A percentile compares a stretch with the other conserved stretches of the same genome.
These are phyloP conservation scores for Piper longum DNA, from an alignment of 164 flowering plant genomes.

Conservation along the genomic window DNA sequence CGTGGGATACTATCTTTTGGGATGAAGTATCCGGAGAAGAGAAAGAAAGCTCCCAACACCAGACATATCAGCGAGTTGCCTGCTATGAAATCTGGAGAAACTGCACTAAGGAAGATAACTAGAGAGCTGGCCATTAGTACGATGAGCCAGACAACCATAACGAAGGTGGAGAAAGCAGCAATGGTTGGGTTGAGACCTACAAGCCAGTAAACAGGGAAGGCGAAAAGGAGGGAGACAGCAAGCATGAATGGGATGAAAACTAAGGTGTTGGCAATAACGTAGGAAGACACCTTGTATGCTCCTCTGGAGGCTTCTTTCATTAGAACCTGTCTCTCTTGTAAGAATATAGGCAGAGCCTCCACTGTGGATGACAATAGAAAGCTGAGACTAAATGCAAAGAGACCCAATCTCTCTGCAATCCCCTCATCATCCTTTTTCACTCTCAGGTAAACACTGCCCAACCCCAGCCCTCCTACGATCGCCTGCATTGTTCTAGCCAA, in stretches of 20 bases:
- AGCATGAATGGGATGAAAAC: conserved; percentile 73
- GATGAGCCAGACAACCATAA: conserved; percentile 69
- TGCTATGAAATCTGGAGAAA: conserved; percentile 74
- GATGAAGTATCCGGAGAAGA: conserved; percentile 95
- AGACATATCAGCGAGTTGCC: conserved; percentile 83
- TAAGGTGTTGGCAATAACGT: conserved; percentile 77
- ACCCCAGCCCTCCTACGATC: conserved; percentile 65
- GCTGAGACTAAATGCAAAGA: conserved; percentile 87
- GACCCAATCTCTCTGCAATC: conserved; percentile 62
- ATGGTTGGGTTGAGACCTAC: conserved; percentile 78
- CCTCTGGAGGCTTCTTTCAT: conserved; percentile 88
- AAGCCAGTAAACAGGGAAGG: conserved; percentile 75
- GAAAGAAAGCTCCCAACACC: conserved; percentile 79
- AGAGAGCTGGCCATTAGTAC: conserved; percentile 85
- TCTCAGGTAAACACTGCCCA: conserved; percentile 64
- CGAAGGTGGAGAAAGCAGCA: conserved; percentile 54
- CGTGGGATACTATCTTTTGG: conserved; percentile 79
- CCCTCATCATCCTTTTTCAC: conserved; percentile 53
- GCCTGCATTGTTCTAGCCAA: conserved; percentile 90
- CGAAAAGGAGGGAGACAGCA: conserved; percentile 53
- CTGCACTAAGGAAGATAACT: conserved; percentile 73
- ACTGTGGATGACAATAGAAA: conserved; percentile 87
- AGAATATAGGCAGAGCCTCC: conserved; percentile 88
- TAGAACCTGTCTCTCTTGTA: conserved; percentile 67
- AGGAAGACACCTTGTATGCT: conserved; percentile 72